These are phyloP conservation scores for Ceratobasidium sp. DNA, from an alignment of 1,284 basidiomycete genomes.

Conservation along the genomic window DNA sequence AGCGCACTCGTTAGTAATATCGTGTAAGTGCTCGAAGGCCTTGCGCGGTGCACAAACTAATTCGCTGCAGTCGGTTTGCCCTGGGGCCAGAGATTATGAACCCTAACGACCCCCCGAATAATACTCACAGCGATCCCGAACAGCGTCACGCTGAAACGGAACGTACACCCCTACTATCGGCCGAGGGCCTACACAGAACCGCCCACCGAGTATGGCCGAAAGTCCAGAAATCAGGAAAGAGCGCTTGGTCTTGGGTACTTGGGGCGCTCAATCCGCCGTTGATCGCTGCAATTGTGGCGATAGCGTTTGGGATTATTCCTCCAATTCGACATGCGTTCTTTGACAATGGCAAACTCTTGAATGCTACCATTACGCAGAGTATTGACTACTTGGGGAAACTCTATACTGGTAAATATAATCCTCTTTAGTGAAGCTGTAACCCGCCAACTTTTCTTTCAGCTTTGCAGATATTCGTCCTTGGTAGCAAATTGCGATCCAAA, in stretches of 20 bases:
- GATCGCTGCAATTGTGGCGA: slow-evolving; percentile 31
- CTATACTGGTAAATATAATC: slow-evolving; percentile 15
- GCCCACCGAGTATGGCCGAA: slow-evolving; percentile 16
- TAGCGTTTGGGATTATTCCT: slow-evolving; percentile 26
- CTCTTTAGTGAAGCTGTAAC: background rate
- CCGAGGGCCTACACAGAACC: slow-evolving; percentile 3
- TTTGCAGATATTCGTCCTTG: slow-evolving; percentile 36
- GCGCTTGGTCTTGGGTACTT: slow-evolving; percentile 10
- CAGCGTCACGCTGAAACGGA: slow-evolving; percentile 3
- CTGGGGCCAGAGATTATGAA: slow-evolving; percentile 27
- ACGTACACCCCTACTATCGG: slow-evolving; percentile 21
- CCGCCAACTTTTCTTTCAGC: background rate
- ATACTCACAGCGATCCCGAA: background rate
- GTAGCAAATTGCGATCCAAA: slow-evolving; percentile 39
- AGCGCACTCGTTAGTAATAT: slow-evolving; percentile 35
- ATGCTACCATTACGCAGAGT: slow-evolving; percentile 29
- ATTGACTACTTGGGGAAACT: slow-evolving; percentile 21
- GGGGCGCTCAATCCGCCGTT: slow-evolving; percentile 35
- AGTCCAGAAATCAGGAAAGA: background rate
- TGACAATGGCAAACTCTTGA: background rate
- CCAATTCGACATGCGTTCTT: slow-evolving; percentile 32
- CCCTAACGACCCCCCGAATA: background rate
- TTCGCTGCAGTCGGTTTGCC: slow-evolving; percentile 1
- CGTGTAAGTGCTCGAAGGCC: slow-evolving; percentile 3
- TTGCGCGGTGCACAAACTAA: background rate